These are phyloP conservation scores for Chloroidium sp. DNA, from an alignment of 163 green algal species.

Conservation along the genomic window DNA sequence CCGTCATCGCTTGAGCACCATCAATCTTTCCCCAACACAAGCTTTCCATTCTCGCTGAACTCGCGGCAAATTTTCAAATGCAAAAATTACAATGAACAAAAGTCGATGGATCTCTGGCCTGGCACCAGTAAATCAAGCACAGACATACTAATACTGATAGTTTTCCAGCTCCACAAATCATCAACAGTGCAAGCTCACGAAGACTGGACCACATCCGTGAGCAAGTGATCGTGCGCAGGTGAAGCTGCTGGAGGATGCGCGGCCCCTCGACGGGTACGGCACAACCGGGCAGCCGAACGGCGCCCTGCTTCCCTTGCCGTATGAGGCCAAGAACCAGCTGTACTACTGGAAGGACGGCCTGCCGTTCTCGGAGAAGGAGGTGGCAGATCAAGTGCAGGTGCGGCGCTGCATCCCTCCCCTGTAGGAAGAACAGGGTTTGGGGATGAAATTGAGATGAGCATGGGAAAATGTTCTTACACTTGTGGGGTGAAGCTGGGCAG, in stretches of 20 bases:
- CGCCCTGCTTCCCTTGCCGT: conserved; percentile 39
- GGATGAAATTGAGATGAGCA: too few relatives aligned
- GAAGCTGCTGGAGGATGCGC: conserved; percentile 11
- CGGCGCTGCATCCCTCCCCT: neutral
- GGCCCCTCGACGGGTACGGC: conserved; percentile 55
- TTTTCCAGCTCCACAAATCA: conserved; percentile 26
- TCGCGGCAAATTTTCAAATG: too few relatives aligned
- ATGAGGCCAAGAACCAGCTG: conserved; percentile 49
- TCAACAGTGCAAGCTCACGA: neutral
- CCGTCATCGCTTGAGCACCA: too few relatives aligned
- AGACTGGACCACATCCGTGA: neutral
- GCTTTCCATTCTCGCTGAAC: too few relatives aligned
- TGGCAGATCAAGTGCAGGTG: conserved; percentile 28
- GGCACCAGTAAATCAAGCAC: too few relatives aligned
- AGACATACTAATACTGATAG: neutral
- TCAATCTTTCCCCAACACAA: too few relatives aligned
- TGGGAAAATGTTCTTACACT: neutral
- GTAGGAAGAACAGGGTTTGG: too few relatives aligned
- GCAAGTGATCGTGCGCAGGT: neutral
- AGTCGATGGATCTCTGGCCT: too few relatives aligned
- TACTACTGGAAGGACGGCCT: conserved; percentile 47
- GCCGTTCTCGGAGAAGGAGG: conserved; percentile 42
- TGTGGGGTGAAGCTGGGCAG: neutral
- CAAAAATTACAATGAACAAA: too few relatives aligned
- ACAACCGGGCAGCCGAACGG: conserved; percentile 50